These are phyloP conservation scores for Neonectria punicea DNA, from an alignment of 2,329 filamentous ascomycete genomes.

Conservation along the genomic window DNA sequence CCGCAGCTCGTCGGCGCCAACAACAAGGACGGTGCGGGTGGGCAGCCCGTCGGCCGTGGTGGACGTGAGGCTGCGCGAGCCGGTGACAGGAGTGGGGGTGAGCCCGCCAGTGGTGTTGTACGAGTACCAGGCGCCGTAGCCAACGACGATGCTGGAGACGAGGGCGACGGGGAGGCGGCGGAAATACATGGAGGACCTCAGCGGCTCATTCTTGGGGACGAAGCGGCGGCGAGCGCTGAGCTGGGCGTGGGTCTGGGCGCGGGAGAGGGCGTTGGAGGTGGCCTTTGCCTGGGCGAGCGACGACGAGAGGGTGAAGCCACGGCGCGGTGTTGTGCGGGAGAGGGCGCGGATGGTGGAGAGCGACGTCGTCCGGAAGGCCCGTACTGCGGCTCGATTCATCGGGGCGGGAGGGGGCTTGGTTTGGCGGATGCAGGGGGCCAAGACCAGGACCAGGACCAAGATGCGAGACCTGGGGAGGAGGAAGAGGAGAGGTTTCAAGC, in stretches of 20 bases:
- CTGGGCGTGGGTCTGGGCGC: slow-evolving; percentile 35
- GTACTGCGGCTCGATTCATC: slow-evolving; percentile 80
- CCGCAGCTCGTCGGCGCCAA: slow-evolving; percentile 90
- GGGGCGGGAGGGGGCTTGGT: slow-evolving; percentile 41
- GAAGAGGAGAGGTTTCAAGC: slow-evolving; percentile 5
- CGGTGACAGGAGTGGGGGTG: slow-evolving; percentile 42
- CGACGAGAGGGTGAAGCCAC: slow-evolving; percentile 59
- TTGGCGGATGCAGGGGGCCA: slow-evolving; percentile 17
- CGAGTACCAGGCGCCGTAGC: slow-evolving; percentile 81
- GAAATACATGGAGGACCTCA: slow-evolving; percentile 79
- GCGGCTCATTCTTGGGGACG: slow-evolving; percentile 52
- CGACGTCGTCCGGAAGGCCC: slow-evolving; percentile 75
- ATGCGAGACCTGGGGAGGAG: slow-evolving; percentile 8
- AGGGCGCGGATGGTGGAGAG: slow-evolving; percentile 70
- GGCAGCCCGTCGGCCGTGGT: slow-evolving; percentile 55
- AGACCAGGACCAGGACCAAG: slow-evolving; percentile 33
- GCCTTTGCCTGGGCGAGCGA: slow-evolving; percentile 67
- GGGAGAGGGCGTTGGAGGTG: slow-evolving; percentile 57
- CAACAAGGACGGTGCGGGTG: slow-evolving; percentile 79
- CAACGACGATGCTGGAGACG: slow-evolving; percentile 73
- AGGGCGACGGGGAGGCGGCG: slow-evolving; percentile 74
- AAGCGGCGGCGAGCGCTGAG: slow-evolving; percentile 50
- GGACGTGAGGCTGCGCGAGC: slow-evolving; percentile 56
- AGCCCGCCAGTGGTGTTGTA: slow-evolving; percentile 62
- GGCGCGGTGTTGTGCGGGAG: slow-evolving; percentile 59